Evolutionary conservation across 202 grass and related monocot species (phyloP).

Genomic region (Cymbopogon flexuosus): DNA sequence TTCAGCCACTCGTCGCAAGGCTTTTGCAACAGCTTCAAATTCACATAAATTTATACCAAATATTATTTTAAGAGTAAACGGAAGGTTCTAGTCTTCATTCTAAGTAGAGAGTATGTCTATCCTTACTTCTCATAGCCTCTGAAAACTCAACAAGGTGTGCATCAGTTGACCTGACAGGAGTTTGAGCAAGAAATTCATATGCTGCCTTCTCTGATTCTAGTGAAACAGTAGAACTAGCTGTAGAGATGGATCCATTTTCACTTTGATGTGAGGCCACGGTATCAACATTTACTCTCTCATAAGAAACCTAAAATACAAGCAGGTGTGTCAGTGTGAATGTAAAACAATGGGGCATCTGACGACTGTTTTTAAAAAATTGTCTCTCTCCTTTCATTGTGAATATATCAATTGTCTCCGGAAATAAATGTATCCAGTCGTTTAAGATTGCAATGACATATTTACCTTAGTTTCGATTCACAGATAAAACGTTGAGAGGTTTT

Average conservation of each 20-base stretch:
- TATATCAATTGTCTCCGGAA: neutral
- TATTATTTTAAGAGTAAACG: conserved; percentile 4
- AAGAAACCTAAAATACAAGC: conserved; percentile 38
- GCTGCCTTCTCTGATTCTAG: conserved; percentile 59
- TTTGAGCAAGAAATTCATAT: conserved; percentile 64
- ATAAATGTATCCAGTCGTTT: neutral
- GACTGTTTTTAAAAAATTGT: neutral
- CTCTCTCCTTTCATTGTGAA: neutral
- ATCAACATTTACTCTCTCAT: conserved; percentile 34
- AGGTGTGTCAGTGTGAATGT: neutral
- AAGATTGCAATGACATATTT: neutral
- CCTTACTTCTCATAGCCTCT: conserved; percentile 92
- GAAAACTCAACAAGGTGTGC: conserved; percentile 96
- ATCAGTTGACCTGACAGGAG: conserved; percentile 84
- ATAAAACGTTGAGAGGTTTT: neutral
- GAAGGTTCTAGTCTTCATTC: conserved; percentile 17
- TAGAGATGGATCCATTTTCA: conserved; percentile 63
- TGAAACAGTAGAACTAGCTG: conserved; percentile 34
- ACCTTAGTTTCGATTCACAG: neutral
- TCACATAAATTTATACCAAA: neutral
- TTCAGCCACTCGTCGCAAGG: conserved; percentile 78
- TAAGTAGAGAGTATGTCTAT: conserved; percentile 5
- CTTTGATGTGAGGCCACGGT: conserved; percentile 33
- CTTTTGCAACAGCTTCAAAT: conserved; percentile 85
- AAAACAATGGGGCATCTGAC: conserved; percentile 1